Conservation (phyloP, 169 alveolate species). For the Fabrea salina region DNA sequence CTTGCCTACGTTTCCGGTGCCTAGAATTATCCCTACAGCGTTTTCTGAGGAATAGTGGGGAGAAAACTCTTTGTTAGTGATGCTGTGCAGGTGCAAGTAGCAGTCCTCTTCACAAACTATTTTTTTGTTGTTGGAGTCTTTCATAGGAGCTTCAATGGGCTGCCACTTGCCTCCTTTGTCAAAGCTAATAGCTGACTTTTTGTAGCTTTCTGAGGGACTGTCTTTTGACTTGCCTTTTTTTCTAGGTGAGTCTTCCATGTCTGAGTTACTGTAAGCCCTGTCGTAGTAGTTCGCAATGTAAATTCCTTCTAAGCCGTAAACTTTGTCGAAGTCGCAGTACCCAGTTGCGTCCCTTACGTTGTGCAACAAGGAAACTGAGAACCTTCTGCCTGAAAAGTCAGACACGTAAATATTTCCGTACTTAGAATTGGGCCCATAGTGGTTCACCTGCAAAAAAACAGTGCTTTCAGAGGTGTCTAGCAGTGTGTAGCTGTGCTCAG, state of each 20-base stretch:
- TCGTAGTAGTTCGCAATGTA: slow-evolving; percentile 93
- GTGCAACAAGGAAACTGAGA: slow-evolving; percentile 88
- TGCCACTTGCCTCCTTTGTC: slow-evolving; percentile 98
- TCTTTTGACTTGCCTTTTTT: slow-evolving; percentile 33
- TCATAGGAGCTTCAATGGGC: slow-evolving; percentile 92
- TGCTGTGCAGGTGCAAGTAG: slow-evolving; percentile 92
- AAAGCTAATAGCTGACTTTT: slow-evolving; percentile 91
- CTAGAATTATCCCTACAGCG: slow-evolving; percentile 97
- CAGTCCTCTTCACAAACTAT: slow-evolving; percentile 91
- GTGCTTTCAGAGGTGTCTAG: slow-evolving; percentile 96
- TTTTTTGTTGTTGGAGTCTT: slow-evolving; percentile 89
- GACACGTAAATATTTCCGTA: slow-evolving; percentile 94
- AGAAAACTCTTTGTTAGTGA: slow-evolving; percentile 86
- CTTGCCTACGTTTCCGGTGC: slow-evolving; percentile 95
- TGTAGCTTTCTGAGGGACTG: slow-evolving; percentile 26
- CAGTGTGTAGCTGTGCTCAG: slow-evolving; percentile 92
- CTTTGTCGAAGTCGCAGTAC: slow-evolving; percentile 94
- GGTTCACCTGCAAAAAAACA: slow-evolving; percentile 95
- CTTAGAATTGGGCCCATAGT: slow-evolving; percentile 81
- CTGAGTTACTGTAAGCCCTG: slow-evolving; percentile 40
- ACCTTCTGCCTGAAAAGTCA: slow-evolving; percentile 93
- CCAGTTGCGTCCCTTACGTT: slow-evolving; percentile 89
- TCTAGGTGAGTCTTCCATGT: background rate
- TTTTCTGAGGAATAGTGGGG: slow-evolving; percentile 95
- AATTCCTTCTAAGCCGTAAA: slow-evolving; percentile 94